Base-by-base conservation (phyloP, 1,139 yeast genomes). In the Pichia sp. region DNA sequence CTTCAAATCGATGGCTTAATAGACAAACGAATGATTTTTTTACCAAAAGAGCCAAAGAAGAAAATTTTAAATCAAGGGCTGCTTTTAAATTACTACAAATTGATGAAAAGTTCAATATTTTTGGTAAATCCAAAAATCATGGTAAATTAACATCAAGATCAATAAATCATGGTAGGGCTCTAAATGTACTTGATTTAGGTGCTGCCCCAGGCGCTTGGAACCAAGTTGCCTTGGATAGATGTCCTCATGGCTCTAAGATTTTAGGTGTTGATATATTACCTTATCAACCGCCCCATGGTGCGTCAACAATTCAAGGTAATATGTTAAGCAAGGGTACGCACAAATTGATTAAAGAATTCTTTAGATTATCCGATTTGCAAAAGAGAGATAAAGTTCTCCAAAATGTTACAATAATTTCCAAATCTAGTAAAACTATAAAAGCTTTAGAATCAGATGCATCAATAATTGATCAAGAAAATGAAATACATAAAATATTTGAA, bases 121-220 rank as follows among this genome's bases (percentile, higher is more conserved):
- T 93, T 66, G 70, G 52, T 73, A 77, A 9, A 73, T 75, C 11
- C n/a, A 31, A 38, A 19, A 27, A 27, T 10, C 29, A 7, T 9
- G 19, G 36, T 25, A 39, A 46, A 31, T 7, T 16, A 22, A 27
- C 44, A 27, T 41, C 44, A 6, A 41, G n/a, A 27, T 27, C 44
- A 9, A 25, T n/a, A 16, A 34, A 31, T 19, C 31, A 16, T 28
- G 30, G 44, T 8, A 58, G 71, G 60, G 29, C 48, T 3, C 7
- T 54, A 14, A 81, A 84, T 51, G 85, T 93, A 0, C 81, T 93
- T 5, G 99, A 93, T 69, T 73, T 93, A 49, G 99, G 99, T 1
- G 93, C 78, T 66, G 96, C 96, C 0, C 99, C 99, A 0, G 99
- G 99, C 0, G 91, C 96, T 38, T 93, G 99, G 99, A 77, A 91